Evolutionary conservation across 2,329 filamentous ascomycete genomes (phyloP), one percentile per base, ranked within the genome.

Genomic region (Diaporthe citrichinensis): DNA sequence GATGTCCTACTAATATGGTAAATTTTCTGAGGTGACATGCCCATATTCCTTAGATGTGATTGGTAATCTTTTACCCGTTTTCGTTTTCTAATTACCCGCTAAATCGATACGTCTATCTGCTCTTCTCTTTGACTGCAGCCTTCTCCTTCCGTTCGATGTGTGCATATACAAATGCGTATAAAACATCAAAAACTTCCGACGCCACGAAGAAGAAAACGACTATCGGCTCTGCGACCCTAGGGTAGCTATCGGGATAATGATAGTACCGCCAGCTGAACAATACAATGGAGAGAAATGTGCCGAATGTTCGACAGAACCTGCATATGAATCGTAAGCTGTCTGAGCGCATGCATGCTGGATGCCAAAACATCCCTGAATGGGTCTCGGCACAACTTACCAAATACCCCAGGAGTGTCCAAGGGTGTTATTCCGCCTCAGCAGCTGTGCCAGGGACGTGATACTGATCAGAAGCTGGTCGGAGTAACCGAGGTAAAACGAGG

Each of bases 321-420:
- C 14, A 17, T 9, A 20, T 61, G 4, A 8, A 61, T 3, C 25
- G 68, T 58, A 10, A 55, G 68, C 41, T 25, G 41, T 20, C 41
- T 72, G 34, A 25, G 44, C 7, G 10, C 41, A 51, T 67, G 12
- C 10, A 25, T 34, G 9, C 20, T n/a, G 36, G 12, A 51, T n/a
- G 10, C 17, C 41, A 31, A 5, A 14, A 14, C 61, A 49, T 65
- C 17, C 10, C 17, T 34, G 28, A 36, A 12, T 0, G 2, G 15
- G 61, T 36, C 41, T 17, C 4, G 28, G 41, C 4, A 25, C 28
- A n/a, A 76, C 76, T 67, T 34, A 77, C 76, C 76, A 77, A 36
- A 77, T 77, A 20, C 36, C 39, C 74, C 55, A 75, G 1, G 76
- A 77, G 49, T 77, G 76, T 5, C 76, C 76, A 31, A 39, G 41